Conservation (phyloP, 139 green algal species). For the Parachlorella kessleri region DNA sequence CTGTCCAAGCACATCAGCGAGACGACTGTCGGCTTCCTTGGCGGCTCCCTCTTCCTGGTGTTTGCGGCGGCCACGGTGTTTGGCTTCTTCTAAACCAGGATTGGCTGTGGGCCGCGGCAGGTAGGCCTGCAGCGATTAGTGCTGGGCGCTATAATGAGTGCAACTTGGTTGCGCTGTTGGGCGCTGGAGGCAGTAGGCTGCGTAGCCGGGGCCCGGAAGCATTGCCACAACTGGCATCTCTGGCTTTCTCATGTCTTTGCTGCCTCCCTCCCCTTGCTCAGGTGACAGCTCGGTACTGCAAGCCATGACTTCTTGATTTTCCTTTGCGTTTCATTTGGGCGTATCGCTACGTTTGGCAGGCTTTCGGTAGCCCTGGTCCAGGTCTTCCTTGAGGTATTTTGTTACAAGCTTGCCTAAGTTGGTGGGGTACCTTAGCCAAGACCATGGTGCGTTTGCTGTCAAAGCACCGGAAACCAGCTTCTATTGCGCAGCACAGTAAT, state of each 20-base stretch:
- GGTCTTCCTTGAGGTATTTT: too few relatives aligned
- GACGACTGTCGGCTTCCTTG: conserved; percentile 77
- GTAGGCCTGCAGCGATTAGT: background rate
- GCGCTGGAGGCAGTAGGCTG: background rate
- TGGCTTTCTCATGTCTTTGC: background rate
- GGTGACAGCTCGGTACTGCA: too few relatives aligned
- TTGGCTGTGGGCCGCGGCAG: background rate
- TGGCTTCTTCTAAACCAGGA: conserved; percentile 46
- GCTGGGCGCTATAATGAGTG: too few relatives aligned
- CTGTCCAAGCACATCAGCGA: conserved; percentile 89
- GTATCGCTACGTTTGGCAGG: too few relatives aligned
- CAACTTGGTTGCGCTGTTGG: background rate
- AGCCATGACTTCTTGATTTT: too few relatives aligned
- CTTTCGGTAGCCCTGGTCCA: too few relatives aligned
- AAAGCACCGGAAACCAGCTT: too few relatives aligned
- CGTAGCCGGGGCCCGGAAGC: background rate
- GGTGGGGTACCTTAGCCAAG: too few relatives aligned
- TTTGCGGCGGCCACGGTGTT: conserved; percentile 87
- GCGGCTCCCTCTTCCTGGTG: conserved; percentile 87
- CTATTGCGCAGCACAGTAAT: too few relatives aligned
- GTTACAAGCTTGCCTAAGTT: too few relatives aligned
- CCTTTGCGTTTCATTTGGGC: too few relatives aligned
- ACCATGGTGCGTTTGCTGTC: too few relatives aligned
- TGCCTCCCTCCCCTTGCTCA: background rate
- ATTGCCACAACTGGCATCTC: background rate